Base-by-base conservation (phyloP, 148 eudicot species). In the Vaccinium myrtillus region DNA sequence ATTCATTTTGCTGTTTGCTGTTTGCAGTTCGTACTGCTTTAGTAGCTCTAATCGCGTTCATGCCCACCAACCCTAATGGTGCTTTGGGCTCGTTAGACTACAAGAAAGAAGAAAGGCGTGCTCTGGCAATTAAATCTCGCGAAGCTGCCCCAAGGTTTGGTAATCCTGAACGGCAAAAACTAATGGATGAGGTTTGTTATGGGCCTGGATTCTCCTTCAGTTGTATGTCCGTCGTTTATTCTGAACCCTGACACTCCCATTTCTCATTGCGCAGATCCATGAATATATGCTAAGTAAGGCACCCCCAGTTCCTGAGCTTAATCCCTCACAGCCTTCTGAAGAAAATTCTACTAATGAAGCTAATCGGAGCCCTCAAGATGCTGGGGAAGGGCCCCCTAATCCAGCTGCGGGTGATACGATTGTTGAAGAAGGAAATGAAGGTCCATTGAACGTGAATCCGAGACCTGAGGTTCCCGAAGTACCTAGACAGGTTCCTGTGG, bases 31-130 rank as follows among this genome's bases (percentile, higher is more conserved):
- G 99, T 53, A 97, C 99, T 84, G 99, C 99, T 79, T 84, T 97
- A 88, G 96, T 94, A 50, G 99, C 99, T 65, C 90, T 97, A 67
- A 93, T 97, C 71, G 99, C 99, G 73, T 97, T 97, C 88, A 97
- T 97, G 99, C 99, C 99, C 32, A 97, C 99, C 85, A 90, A 86
- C 80, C 99, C 99, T 78, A 97, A 95, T 87, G 98, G 99, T 49
- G 99, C 99, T 16, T 80, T 97, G 89, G 99, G 98, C 82, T 97
- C 99, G 78, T 79, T 97, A 23, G 98, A 97, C 88, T 97, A 93
- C 84, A 90, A 93, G 75, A 95, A 97, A 84, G 96, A 97, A 87
- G 99, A 97, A 87, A 89, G 98, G 83, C 92, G 89, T 78, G 86
- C 81, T 82, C 93, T 97, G 39, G 99, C 98, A 82, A 84, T 94